These are phyloP conservation scores for Dendrocalamus sinicus DNA, from an alignment of 176 grass and related monocot genomes.

Conservation along the genomic window DNA sequence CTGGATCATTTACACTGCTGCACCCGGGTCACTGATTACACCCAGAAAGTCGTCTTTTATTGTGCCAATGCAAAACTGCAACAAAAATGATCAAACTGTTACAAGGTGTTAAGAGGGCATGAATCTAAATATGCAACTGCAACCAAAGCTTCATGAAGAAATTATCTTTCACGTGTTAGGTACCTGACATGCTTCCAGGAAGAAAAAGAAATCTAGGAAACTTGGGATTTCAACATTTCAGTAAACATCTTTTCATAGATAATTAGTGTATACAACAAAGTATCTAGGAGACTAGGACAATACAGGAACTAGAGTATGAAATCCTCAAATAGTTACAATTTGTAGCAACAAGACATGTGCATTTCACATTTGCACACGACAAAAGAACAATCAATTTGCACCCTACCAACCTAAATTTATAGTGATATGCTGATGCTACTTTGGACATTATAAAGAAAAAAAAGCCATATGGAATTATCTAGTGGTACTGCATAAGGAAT, in stretches of 20 bases:
- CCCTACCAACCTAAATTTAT: not conserved
- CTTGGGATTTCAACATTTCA: not conserved
- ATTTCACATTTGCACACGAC: not conserved
- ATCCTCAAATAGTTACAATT: not conserved
- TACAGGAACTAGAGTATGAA: not conserved
- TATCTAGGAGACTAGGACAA: not conserved
- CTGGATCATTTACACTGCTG: conserved; percentile 53
- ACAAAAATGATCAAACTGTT: conserved; percentile 10
- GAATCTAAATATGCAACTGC: not conserved
- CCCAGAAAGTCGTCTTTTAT: conserved; percentile 98
- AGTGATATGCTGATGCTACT: not conserved
- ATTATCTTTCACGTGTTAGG: not conserved
- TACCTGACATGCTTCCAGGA: not conserved
- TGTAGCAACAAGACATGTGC: not conserved
- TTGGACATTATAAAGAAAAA: not conserved
- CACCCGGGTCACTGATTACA: conserved; percentile 87
- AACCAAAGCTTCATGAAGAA: not conserved
- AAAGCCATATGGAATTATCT: not conserved
- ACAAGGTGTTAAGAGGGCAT: not conserved
- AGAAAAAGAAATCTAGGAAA: not conserved
- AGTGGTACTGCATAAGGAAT: not conserved
- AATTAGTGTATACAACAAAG: not conserved
- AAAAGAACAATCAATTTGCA: not conserved
- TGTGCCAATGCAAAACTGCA: conserved; percentile 97
- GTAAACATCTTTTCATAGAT: conserved; percentile 11